These are phyloP conservation scores for Rhodotorula sp. DNA, from an alignment of 1,284 basidiomycete genomes.

Conservation along the genomic window DNA sequence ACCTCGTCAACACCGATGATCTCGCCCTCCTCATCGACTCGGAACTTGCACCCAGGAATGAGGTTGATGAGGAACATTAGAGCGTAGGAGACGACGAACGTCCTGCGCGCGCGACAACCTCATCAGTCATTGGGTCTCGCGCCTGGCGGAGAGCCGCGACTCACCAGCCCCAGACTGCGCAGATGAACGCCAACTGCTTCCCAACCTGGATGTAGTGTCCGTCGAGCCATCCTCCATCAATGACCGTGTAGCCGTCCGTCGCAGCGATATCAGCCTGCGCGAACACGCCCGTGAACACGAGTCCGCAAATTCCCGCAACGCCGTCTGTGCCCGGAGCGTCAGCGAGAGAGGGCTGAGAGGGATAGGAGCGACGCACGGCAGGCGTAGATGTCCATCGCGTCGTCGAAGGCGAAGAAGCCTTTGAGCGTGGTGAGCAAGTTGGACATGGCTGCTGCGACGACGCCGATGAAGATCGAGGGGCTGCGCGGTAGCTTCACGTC, in stretches of 20 bases:
- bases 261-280: conserved; percentile 74
- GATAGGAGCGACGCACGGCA: conserved; percentile 14
- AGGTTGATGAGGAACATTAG: conserved; percentile 69
- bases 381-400: conserved; percentile 53
- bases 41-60: conserved; percentile 75
- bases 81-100: conserved; percentile 60
- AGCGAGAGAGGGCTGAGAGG: background rate
- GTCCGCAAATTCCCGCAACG: conserved; percentile 83
- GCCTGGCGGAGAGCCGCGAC: background rate
- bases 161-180: conserved; percentile 60
- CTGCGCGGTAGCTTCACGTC: background rate
- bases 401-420: conserved; percentile 60
- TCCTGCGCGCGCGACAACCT: conserved; percentile 28
- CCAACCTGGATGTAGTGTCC: conserved; percentile 70
- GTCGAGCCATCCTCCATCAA: conserved; percentile 66
- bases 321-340: conserved; percentile 56
- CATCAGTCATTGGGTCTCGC: background rate
- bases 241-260: conserved; percentile 58
- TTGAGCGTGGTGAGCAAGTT: conserved; percentile 83
- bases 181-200: conserved; percentile 79
- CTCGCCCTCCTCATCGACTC: conserved; percentile 77
- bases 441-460: conserved; percentile 69
- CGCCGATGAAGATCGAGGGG: conserved; percentile 68
- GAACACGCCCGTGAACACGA: conserved; percentile 77
- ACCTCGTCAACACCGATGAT: conserved; percentile 90